Conservation (phyloP, 2,329 filamentous ascomycete genomes). For the Leptographium wingfieldii region DNA sequence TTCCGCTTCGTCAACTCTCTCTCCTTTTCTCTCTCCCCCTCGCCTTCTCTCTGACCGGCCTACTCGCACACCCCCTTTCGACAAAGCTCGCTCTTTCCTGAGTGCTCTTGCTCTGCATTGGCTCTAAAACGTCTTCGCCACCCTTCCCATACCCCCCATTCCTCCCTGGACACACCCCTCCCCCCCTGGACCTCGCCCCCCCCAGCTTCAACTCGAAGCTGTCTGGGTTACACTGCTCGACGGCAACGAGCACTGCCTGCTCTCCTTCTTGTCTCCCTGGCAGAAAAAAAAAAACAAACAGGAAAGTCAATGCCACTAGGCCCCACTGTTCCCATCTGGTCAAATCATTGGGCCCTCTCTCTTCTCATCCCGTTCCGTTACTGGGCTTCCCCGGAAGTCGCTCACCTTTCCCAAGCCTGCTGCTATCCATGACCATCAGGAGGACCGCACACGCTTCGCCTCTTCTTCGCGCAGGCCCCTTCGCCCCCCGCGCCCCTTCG, state of each 20-base stretch:
- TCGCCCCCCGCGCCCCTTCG: not conserved
- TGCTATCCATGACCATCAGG: not conserved
- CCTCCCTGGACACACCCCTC: not conserved
- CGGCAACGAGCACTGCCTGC: not conserved
- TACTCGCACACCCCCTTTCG: not conserved
- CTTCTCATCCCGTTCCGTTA: not conserved
- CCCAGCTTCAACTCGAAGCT: not conserved
- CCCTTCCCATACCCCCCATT: not conserved
- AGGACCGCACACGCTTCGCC: not conserved
- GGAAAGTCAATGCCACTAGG: not conserved
- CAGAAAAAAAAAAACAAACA: not conserved
- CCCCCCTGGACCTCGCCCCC: not conserved
- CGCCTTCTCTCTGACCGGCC: not conserved
- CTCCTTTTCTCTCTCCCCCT: not conserved
- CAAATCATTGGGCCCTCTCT: not conserved
- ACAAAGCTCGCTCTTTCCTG: not conserved
- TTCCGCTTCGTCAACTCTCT: not conserved
- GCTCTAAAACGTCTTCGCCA: not conserved
- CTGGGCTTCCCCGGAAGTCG: slow-evolving; percentile 1
- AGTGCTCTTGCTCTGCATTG: not conserved
- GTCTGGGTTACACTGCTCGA: slow-evolving; percentile 1
- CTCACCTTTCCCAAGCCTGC: not conserved
- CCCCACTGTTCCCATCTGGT: not conserved
- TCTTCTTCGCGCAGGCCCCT: not conserved
- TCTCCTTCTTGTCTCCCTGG: not conserved